These are phyloP conservation scores for Phylloporus rhodoxanthus DNA, from an alignment of 768 basidiomycete species.

Conservation along the genomic window DNA sequence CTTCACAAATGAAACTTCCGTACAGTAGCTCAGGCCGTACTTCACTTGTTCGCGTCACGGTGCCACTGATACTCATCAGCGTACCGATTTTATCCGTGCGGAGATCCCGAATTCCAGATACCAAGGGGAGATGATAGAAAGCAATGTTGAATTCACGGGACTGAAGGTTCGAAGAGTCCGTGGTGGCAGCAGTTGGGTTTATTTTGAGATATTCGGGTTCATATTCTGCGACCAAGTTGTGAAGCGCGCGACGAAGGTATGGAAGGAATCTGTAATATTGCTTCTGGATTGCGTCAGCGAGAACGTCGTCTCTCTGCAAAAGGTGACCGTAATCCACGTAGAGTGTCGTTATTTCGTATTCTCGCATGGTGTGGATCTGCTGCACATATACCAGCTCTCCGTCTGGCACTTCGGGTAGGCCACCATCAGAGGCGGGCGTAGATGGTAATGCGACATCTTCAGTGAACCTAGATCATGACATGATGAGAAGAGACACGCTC, in stretches of 20 bases:
- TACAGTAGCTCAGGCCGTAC: constrained; percentile 91
- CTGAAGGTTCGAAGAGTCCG: constrained; percentile 81
- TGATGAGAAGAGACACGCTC: neutral
- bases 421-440: constrained; percentile 75
- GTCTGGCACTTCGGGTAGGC: constrained; percentile 46
- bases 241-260: constrained; percentile 85
- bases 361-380: constrained; percentile 92
- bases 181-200: constrained; percentile 82
- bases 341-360: constrained; percentile 90
- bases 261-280: constrained; percentile 98
- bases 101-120: constrained; percentile 90
- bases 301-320: constrained; percentile 83
- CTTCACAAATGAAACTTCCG: constrained; percentile 90
- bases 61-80: constrained; percentile 92
- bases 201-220: constrained; percentile 94
- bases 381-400: constrained; percentile 79
- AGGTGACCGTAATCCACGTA: constrained; percentile 95
- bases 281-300: constrained; percentile 87
- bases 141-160: constrained; percentile 93
- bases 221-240: constrained; percentile 82
- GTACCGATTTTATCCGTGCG: constrained; percentile 92
- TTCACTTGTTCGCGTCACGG: constrained; percentile 95
- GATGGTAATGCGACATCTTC: constrained; percentile 72
- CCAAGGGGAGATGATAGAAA: constrained; percentile 90
- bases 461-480: constrained; percentile 58